These are phyloP conservation scores for Oryza nivara DNA, from an alignment of 176 grass and related monocot genomes.

Conservation along the genomic window DNA sequence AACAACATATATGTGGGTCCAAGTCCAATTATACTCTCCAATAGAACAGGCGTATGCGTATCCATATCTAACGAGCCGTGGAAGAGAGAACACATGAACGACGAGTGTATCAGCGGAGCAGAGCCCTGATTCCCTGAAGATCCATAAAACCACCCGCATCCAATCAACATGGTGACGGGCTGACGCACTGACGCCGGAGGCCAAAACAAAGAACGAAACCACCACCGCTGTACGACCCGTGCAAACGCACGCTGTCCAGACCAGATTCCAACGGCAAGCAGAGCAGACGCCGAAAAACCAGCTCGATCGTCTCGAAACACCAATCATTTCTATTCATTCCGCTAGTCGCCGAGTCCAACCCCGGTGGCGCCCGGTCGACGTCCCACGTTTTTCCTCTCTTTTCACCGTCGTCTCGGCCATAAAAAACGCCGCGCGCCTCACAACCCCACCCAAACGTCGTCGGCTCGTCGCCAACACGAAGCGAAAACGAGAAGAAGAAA, in stretches of 20 bases:
- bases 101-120: not conserved
- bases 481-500: not conserved
- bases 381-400: not conserved
- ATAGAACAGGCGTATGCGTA: too few species aligned
- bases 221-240: not conserved
- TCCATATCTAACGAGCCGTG: too few species aligned
- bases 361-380: not conserved
- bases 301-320: not conserved
- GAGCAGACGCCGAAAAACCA: not conserved
- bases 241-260: not conserved
- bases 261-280: not conserved
- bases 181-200: not conserved
- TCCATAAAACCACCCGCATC: not conserved
- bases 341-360: not conserved
- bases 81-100: too few species aligned
- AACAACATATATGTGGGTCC: too few species aligned
- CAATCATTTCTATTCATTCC: not conserved
- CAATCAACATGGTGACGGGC: not conserved
- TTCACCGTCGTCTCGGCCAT: not conserved
- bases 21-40: too few species aligned
- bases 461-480: not conserved
- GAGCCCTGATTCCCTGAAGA: not conserved
- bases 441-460: not conserved
- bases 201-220: not conserved
- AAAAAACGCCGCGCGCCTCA: not conserved